These are phyloP conservation scores for Silene coronaria DNA, from an alignment of 179 eudicot genomes.

Conservation along the genomic window DNA sequence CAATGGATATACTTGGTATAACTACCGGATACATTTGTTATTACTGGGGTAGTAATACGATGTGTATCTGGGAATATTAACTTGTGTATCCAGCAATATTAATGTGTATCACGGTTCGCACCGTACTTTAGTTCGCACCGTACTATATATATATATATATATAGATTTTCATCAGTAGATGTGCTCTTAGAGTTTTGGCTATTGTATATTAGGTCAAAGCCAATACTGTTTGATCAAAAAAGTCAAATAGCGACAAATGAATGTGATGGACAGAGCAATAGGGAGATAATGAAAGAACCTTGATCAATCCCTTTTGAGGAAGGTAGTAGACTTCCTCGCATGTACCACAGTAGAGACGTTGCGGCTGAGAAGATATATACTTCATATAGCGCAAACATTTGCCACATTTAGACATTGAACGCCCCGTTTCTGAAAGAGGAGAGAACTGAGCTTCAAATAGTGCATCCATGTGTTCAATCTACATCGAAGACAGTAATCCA, in stretches of 20 bases:
- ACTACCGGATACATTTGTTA: too few species aligned
- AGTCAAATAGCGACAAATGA: neutral
- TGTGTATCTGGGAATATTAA: too few species aligned
- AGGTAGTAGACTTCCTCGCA: constrained; percentile 94
- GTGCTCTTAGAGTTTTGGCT: neutral
- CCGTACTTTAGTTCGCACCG: too few species aligned
- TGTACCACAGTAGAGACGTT: constrained; percentile 71
- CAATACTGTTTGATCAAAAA: neutral
- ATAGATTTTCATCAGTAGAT: too few species aligned
- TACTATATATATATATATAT: too few species aligned
- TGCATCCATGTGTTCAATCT: constrained; percentile 96
- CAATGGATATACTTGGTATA: too few species aligned
- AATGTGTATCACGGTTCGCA: too few species aligned
- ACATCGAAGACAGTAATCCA: constrained; percentile 24
- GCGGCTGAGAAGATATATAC: constrained; percentile 67
- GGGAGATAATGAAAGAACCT: constrained; percentile 38
- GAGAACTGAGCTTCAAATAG: constrained; percentile 96
- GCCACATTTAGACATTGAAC: constrained; percentile 81
- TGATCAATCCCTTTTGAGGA: constrained; percentile 83
- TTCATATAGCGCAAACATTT: constrained; percentile 92
- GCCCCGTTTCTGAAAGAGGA: constrained; percentile 87
- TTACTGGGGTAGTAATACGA: too few species aligned
- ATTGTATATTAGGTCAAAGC: neutral
- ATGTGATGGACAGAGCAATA: neutral
- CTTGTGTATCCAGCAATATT: too few species aligned